These are phyloP conservation scores for Trametes punicea DNA, from an alignment of 768 basidiomycete species.

Conservation along the genomic window DNA sequence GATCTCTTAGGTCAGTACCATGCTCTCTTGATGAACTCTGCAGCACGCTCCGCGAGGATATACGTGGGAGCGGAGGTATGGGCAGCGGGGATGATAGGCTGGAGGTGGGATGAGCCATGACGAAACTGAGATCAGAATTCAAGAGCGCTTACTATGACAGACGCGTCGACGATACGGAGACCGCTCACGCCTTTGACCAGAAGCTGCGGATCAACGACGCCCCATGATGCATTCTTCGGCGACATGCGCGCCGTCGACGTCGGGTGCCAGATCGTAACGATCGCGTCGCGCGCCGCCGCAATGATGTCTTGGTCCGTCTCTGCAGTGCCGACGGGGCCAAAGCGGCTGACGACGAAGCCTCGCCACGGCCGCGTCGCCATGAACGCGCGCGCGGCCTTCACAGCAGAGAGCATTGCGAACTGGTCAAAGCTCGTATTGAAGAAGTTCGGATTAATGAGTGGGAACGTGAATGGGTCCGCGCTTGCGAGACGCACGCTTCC, in stretches of 20 bases:
- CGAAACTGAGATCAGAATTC: background rate
- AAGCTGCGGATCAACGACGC: constrained; percentile 42
- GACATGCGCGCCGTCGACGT: constrained; percentile 39
- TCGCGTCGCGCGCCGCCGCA: constrained; percentile 17
- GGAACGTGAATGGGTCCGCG: constrained; percentile 24
- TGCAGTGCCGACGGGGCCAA: background rate
- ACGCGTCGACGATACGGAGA: constrained; percentile 33
- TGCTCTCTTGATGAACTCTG: background rate
- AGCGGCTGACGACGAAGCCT: background rate
- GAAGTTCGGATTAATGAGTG: constrained; percentile 27
- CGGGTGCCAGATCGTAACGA: constrained; percentile 25
- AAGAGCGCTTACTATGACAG: constrained; percentile 15
- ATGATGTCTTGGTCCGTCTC: constrained; percentile 19
- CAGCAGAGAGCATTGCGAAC: constrained; percentile 24
- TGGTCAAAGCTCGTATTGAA: constrained; percentile 29
- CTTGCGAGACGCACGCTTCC: constrained; percentile 28
- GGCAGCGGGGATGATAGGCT: background rate
- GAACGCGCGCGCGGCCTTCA: constrained; percentile 5
- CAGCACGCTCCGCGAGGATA: background rate
- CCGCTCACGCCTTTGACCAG: constrained; percentile 41
- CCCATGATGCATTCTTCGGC: background rate
- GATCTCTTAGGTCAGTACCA: background rate
- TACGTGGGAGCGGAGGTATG: background rate
- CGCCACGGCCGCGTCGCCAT: constrained; percentile 1
- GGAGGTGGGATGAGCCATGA: background rate